Conservation (phyloP, 768 basidiomycete species). For the Russula brevipes region DNA sequence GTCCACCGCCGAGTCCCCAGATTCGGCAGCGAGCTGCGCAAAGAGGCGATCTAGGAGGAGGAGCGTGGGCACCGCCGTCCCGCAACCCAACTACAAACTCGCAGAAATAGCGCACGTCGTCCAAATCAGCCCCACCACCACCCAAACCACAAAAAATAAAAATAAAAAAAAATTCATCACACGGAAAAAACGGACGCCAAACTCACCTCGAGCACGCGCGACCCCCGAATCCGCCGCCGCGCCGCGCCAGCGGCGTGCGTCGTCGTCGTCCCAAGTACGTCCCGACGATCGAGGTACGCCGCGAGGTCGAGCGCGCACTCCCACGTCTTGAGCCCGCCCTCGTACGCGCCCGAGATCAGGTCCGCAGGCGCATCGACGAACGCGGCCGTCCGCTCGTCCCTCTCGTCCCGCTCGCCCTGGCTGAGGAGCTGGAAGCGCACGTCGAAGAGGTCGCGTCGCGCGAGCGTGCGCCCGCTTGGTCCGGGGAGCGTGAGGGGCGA, state of each 20-base stretch:
- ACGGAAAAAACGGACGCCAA: not conserved
- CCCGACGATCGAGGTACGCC: conserved; percentile 46
- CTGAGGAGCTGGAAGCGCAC: conserved; percentile 91
- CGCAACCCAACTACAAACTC: conserved; percentile 73
- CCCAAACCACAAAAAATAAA: too few species aligned
- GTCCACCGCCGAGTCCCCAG: too few species aligned
- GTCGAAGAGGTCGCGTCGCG: conserved; percentile 88
- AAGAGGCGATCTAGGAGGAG: conserved; percentile 65
- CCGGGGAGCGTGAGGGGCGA: conserved; percentile 58
- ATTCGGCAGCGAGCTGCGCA: conserved; percentile 24
- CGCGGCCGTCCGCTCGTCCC: conserved; percentile 33
- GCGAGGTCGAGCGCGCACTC: conserved; percentile 91
- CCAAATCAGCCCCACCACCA: not conserved
- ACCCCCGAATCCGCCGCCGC: conserved; percentile 38
- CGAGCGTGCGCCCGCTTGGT: conserved; percentile 35
- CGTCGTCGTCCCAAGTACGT: conserved; percentile 22
- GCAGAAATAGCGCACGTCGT: not conserved
- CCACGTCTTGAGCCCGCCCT: conserved; percentile 98
- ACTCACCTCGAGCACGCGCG: conserved; percentile 67
- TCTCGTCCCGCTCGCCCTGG: conserved; percentile 31
- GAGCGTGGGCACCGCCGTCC: conserved; percentile 80
- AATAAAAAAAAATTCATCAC: not conserved
- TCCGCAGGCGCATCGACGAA: conserved; percentile 84
- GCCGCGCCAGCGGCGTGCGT: conserved; percentile 16
- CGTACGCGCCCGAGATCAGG: conserved; percentile 86